A percentile compares a stretch with the other conserved stretches of the same genome.
These are phyloP conservation scores for Filobasidium wieringae DNA, from an alignment of 768 basidiomycete genomes.

Conservation along the genomic window DNA sequence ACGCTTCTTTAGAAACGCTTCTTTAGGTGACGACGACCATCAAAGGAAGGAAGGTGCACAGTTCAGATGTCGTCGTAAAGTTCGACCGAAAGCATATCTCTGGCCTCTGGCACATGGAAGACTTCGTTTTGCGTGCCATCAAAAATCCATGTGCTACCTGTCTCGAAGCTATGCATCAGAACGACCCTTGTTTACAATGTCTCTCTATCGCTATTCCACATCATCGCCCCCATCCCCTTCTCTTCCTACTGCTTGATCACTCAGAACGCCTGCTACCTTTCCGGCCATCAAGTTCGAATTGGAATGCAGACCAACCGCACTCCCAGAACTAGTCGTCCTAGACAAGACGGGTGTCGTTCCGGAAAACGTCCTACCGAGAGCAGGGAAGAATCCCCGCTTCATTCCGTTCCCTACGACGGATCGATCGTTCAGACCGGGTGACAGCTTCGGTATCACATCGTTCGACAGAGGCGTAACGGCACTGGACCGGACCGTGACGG, in stretches of 20 bases:
- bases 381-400: conserved; percentile 15
- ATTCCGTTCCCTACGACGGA: conserved; percentile 4
- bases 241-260: neutral
- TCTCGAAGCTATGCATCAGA: no score
- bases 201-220: neutral
- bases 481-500: neutral
- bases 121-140: no score
- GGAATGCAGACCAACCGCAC: conserved; percentile 1
- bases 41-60: no score
- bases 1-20: no score
- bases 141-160: no score
- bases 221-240: neutral
- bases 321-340: neutral
- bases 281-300: neutral
- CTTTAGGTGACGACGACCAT: no score
- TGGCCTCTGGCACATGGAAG: no score
- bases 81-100: no score
- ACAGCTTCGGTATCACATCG: neutral
- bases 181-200: no score
- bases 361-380: conserved; percentile 9
- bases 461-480: neutral
- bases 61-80: no score
- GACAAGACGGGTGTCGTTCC: conserved; percentile 4
- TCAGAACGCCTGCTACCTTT: neutral
- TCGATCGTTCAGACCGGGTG: neutral